phyloP scores from a whole-genome alignment of 306 rosid species.

The Acacia acuminata region DNA sequence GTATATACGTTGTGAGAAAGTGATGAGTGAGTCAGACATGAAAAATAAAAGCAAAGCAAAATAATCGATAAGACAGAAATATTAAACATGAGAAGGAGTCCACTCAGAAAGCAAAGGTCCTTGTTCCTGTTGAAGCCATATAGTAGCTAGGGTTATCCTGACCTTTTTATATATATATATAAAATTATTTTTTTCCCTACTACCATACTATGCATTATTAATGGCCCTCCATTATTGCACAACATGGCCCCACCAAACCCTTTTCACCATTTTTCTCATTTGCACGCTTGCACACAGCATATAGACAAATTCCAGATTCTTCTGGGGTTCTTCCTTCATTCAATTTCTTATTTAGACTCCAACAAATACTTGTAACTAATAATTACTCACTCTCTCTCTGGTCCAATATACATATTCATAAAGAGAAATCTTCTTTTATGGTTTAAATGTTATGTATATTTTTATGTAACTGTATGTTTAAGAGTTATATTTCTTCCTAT shows the following conservation, averaged over 20 bases:
- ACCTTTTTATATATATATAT: no score
- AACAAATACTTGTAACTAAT: background rate
- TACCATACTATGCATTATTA: slow-evolving; percentile 14
- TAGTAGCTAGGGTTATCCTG: background rate
- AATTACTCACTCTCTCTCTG: no score
- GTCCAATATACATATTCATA: no score
- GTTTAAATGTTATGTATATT: no score
- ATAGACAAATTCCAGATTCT: slow-evolving; percentile 16
- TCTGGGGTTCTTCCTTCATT: background rate
- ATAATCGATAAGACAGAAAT: background rate
- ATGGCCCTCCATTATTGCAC: slow-evolving; percentile 33
- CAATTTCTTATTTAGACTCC: background rate
- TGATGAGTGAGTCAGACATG: background rate
- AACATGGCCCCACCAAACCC: slow-evolving; percentile 25
- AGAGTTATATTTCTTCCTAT: no score
- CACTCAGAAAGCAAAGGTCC: background rate
- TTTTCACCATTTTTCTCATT: background rate
- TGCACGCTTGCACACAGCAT: slow-evolving; percentile 28
- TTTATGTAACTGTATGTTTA: no score
- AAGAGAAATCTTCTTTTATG: no score
- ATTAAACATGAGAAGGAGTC: background rate
- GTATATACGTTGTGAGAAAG: background rate
- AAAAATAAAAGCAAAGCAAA: background rate
- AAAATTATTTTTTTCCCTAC: background rate
- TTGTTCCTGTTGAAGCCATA: background rate